Conservation (phyloP, 345 rosid species). For the Citrus australasica region DNA sequence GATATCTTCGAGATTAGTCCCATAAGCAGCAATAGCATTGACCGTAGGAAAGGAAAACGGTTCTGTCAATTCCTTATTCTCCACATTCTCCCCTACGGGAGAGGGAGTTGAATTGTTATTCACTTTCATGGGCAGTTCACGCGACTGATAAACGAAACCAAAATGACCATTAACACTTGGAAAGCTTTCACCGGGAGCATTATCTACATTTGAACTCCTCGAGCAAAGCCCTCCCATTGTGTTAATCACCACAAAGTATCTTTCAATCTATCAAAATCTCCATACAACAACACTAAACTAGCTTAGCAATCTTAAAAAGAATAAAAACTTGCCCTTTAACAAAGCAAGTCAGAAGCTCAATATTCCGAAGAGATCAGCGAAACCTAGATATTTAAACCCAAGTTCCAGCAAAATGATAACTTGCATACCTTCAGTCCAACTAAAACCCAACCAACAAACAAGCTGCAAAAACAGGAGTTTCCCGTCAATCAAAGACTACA, state of each 20-base stretch:
- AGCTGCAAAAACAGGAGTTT: constrained; percentile 32
- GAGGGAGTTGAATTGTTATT: constrained; percentile 36
- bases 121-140: constrained; percentile 37
- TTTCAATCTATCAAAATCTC: constrained; percentile 31
- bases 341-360: constrained; percentile 6
- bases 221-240: constrained; percentile 99
- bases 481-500: not conserved
- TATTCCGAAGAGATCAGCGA: not conserved
- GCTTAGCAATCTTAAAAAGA: constrained; percentile 16
- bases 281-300: constrained; percentile 31
- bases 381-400: constrained; percentile 26
- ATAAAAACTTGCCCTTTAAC: not conserved
- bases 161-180: constrained; percentile 56
- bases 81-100: constrained; percentile 40
- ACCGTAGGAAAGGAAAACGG: constrained; percentile 53
- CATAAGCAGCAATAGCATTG: constrained; percentile 33
- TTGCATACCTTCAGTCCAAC: constrained; percentile 46
- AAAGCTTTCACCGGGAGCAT: constrained; percentile 87
- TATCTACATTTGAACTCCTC: constrained; percentile 87
- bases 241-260: constrained; percentile 15
- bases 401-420: constrained; percentile 37
- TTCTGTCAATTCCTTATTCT: constrained; percentile 44
- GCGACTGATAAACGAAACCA: constrained; percentile 41
- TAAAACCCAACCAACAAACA: constrained; percentile 34
- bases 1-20: constrained; percentile 39